Evolutionary conservation across 345 rosid genomes (phyloP).

Genomic region (Erysimum cheiranthoides): DNA sequence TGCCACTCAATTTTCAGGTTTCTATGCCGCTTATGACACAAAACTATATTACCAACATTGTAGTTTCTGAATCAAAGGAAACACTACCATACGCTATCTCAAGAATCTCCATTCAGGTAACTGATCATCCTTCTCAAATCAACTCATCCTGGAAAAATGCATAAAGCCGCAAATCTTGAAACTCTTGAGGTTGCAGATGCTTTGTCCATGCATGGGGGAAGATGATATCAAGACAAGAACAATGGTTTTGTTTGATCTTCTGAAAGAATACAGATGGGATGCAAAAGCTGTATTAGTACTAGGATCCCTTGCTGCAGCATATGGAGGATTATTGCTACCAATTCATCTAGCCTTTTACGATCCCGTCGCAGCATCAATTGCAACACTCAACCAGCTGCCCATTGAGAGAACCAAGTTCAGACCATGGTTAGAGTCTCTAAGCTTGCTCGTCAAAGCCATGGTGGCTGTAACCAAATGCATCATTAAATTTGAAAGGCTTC

Average conservation of each 20-base stretch:
- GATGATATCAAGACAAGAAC: constrained; percentile 56
- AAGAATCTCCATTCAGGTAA: constrained; percentile 58
- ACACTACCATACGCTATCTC: constrained; percentile 52
- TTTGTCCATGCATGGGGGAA: constrained; percentile 46
- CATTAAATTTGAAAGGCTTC: constrained; percentile 61
- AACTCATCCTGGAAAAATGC: not conserved
- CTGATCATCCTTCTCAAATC: constrained; percentile 4
- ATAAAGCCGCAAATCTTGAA: constrained; percentile 1
- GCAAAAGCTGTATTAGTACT: constrained; percentile 70
- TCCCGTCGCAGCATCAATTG: constrained; percentile 66
- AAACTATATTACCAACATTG: constrained; percentile 46
- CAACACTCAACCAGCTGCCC: constrained; percentile 63
- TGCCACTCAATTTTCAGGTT: constrained; percentile 50
- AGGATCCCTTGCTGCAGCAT: constrained; percentile 67
- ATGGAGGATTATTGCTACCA: constrained; percentile 66
- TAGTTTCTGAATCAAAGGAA: constrained; percentile 53
- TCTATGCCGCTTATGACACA: constrained; percentile 28
- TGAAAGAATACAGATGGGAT: constrained; percentile 73
- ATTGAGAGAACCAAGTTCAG: constrained; percentile 46
- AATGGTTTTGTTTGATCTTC: constrained; percentile 62
- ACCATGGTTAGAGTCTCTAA: constrained; percentile 63
- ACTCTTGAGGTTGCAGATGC: constrained; percentile 56
- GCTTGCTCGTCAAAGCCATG: constrained; percentile 55
- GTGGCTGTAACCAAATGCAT: constrained; percentile 62
- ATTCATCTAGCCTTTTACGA: constrained; percentile 51